Conservation (phyloP, 2,329 filamentous ascomycete genomes). For the Colletotrichum sp. region DNA sequence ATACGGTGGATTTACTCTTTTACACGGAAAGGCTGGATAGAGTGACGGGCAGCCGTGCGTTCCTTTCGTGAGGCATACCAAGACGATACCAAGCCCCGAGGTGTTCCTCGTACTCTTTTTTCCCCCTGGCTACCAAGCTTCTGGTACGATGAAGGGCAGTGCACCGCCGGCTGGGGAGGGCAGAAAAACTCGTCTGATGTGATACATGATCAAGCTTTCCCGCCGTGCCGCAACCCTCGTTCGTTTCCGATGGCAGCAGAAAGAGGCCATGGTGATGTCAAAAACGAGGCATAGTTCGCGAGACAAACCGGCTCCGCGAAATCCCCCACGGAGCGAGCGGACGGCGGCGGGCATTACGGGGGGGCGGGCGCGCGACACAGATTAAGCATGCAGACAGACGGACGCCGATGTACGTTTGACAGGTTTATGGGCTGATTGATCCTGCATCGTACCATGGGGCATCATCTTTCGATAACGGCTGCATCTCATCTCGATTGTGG, state of each 20-base stretch:
- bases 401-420: background rate
- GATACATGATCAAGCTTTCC: background rate
- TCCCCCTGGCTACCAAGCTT: background rate
- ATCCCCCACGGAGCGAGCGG: background rate
- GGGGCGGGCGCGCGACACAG: background rate
- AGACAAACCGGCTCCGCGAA: background rate
- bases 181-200: slow-evolving; percentile 3
- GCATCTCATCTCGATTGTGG: background rate
- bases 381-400: background rate
- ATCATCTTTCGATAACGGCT: background rate
- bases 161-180: background rate
- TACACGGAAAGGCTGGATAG: background rate
- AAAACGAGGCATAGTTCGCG: background rate
- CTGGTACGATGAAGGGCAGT: background rate
- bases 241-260: background rate
- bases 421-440: background rate
- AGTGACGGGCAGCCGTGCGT: background rate
- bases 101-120: background rate
- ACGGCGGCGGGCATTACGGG: background rate
- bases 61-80: background rate
- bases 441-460: background rate
- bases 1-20: background rate
- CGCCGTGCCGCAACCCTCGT: background rate
- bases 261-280: background rate
- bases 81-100: background rate